Base-by-base conservation (phyloP, 2,329 filamentous ascomycete species). In the Phoma sp. region DNA sequence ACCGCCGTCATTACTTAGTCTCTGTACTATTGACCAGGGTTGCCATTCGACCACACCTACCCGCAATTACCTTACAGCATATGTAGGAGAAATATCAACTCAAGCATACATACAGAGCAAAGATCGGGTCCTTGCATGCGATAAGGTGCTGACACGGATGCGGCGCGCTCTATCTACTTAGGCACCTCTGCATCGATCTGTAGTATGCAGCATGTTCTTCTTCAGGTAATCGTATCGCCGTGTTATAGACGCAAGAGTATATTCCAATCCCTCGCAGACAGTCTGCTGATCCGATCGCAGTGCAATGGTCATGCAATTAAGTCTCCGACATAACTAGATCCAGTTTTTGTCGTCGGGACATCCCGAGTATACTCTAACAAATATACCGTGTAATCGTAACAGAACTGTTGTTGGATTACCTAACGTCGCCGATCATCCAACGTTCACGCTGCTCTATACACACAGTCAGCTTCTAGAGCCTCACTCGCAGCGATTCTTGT, bases 61-160 rank as follows among this genome's bases (percentile, higher is more conserved):
- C 52, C 42, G 41, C 52, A 49, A 24, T 47, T 42, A 24, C 42
- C 30, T 38, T 38, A 55, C 52, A 47, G 11, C 40, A 25, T 33
- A 11, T 47, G 47, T 55, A 50, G 32, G 52, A 55, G 46, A 40
- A 11, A 7, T 30, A 43, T 42, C n/a, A 40, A 24, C 23, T 39
- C 40, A 24, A 36, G 30, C 22, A 33, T 42, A 38, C 37, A n/a
- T 42, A 38, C 37, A n/a, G 11, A 30, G 37, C 25, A 36, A 18
- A 33, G 25, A 50, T 47, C 36, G 47, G 37, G 33, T 43, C 46
- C 37, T 33, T 41, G 37, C 37, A 50, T 23, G 37, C 46, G 46
- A 55, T 55, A 46, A 46, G 37, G 36, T 47, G 47, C 41, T 38
- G 25, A 46, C 37, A 47, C 30, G 13, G 41, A 10, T 30, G 30